These are phyloP conservation scores for Fraxinus pennsylvanica DNA, from an alignment of 257 asterid species.

Conservation along the genomic window DNA sequence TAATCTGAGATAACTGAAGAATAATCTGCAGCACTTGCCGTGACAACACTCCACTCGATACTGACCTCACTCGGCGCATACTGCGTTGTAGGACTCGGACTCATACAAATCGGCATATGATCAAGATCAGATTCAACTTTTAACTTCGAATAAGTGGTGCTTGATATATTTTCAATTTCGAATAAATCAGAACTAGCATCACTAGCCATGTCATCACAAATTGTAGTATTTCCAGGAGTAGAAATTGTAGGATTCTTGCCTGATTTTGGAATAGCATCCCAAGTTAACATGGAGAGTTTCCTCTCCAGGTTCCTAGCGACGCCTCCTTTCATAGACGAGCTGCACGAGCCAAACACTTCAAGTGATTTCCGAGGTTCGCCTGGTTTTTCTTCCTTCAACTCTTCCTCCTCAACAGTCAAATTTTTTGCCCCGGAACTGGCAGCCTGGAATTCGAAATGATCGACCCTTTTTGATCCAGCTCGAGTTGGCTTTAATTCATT, in stretches of 20 bases:
- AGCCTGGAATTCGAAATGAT: constrained; percentile 21
- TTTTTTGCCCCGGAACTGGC: constrained; percentile 8
- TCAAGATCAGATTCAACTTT: constrained; percentile 18
- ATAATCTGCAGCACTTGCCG: constrained; percentile 73
- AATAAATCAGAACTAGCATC: constrained; percentile 87
- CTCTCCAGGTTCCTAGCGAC: constrained; percentile 57
- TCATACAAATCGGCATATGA: constrained; percentile 46
- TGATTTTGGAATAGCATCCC: constrained; percentile 81
- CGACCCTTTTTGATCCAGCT: constrained; percentile 19
- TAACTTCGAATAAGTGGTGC: constrained; percentile 27
- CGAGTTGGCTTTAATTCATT: constrained; percentile 29
- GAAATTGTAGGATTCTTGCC: constrained; percentile 31
- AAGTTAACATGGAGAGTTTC: constrained; percentile 72
- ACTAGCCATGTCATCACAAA: constrained; percentile 67
- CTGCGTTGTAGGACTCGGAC: constrained; percentile 40
- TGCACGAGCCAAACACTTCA: constrained; percentile 66
- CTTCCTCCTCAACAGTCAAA: constrained; percentile 7
- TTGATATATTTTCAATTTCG: constrained; percentile 71
- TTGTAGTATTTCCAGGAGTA: constrained; percentile 29
- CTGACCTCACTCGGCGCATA: constrained; percentile 83
- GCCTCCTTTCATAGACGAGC: constrained; percentile 35
- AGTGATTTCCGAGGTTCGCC: constrained; percentile 50
- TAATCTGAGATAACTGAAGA: constrained; percentile 49
- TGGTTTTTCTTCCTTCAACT: background rate
- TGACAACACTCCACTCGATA: constrained; percentile 79